Percentiles rank a stretch among this genome's conserved stretches.
Evolutionary conservation across 176 grass and related monocot genomes (phyloP).

Genomic region (Thinopyrum elongatum): DNA sequence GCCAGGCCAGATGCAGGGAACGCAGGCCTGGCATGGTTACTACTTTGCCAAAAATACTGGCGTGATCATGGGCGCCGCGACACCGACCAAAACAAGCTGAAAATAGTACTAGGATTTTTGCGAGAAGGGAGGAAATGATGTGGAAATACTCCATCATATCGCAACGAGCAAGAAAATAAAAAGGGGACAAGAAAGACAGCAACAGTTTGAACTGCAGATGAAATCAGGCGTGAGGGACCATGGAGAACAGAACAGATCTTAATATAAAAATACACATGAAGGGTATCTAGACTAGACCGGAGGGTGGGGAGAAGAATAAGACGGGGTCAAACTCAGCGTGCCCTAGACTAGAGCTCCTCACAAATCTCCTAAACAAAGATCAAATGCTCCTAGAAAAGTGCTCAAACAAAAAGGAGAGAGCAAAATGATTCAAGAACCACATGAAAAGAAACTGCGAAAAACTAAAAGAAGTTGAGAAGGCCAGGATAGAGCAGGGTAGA

Average conservation of each 20-base stretch:
- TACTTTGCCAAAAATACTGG: constrained; percentile 22
- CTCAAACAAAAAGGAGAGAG: too few species aligned
- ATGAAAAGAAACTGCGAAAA: too few species aligned
- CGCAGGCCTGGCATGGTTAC: constrained; percentile 25
- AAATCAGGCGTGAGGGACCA: constrained; percentile 43
- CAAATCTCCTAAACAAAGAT: not conserved
- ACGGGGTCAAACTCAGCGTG: not conserved
- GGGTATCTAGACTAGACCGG: too few species aligned
- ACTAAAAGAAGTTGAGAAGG: not conserved
- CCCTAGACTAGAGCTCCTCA: not conserved
- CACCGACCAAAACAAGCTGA: constrained; percentile 41
- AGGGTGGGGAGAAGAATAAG: too few species aligned
- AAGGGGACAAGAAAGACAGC: constrained; percentile 27
- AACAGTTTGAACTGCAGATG: constrained; percentile 47
- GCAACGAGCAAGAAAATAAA: constrained; percentile 3
- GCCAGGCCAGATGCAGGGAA: constrained; percentile 14
- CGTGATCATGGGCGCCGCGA: constrained; percentile 25
- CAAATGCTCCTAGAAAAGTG: not conserved
- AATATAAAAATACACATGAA: not conserved
- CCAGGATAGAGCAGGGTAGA: not conserved
- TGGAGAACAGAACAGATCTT: constrained; percentile 1
- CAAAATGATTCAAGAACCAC: too few species aligned
- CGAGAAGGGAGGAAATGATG: not conserved
- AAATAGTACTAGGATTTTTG: constrained; percentile 10
- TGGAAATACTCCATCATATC: not conserved